A percentile compares a stretch with the other conserved stretches of the same genome.
Conservation (phyloP, 2,329 filamentous ascomycete species). For the Exophiala sp. region DNA sequence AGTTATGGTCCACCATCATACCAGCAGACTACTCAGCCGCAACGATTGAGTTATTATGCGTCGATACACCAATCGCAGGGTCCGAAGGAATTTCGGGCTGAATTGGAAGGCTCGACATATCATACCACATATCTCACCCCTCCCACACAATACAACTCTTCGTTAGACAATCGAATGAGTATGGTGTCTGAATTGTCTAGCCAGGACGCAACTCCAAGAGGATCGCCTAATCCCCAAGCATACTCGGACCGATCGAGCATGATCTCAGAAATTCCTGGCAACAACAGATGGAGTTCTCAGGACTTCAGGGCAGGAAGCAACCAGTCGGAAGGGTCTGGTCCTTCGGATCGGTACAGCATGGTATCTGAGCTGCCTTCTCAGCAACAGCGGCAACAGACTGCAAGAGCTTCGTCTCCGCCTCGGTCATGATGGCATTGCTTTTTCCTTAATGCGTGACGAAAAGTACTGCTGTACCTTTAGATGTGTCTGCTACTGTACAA, state of each 20-base stretch:
- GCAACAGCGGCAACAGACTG: constrained; percentile 5
- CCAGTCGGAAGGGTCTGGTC: constrained; percentile 9
- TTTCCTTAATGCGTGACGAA: background rate
- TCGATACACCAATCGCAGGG: constrained; percentile 9
- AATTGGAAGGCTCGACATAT: constrained; percentile 23
- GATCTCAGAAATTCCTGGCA: constrained; percentile 3
- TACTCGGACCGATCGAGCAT: constrained; percentile 14
- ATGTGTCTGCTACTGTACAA: constrained; percentile 1
- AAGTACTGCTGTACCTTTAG: background rate
- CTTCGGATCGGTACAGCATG: constrained; percentile 17
- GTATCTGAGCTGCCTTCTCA: constrained; percentile 16
- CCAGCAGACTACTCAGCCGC: constrained; percentile 5
- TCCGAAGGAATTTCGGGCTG: constrained; percentile 22
- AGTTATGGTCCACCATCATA: constrained; percentile 11
- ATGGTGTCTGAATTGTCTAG: constrained; percentile 23
- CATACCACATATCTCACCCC: constrained; percentile 12
- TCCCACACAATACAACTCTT: background rate
- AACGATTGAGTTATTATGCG: constrained; percentile 16
- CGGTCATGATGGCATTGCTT: background rate
- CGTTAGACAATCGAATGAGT: constrained; percentile 12
- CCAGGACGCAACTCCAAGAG: constrained; percentile 9
- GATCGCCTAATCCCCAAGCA: constrained; percentile 15
- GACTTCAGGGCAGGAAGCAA: background rate
- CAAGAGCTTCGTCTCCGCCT: background rate
- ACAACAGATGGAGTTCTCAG: constrained; percentile 4